Evolutionary conservation across 1,284 basidiomycete species (phyloP), one percentile per base, ranked within the genome.

Genomic region (Lignosus rhinocerotis): DNA sequence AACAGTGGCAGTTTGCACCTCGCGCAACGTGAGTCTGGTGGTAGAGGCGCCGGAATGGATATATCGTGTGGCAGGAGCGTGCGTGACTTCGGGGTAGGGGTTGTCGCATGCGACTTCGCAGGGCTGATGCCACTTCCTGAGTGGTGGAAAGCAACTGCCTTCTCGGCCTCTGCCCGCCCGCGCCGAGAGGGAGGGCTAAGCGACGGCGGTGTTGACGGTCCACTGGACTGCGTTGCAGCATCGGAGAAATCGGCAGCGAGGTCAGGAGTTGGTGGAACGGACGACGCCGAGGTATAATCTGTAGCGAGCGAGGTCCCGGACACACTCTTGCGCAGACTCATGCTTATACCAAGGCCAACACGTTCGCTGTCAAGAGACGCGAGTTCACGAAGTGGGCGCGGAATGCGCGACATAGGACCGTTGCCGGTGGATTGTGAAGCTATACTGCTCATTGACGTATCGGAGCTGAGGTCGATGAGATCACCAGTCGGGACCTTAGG

Each of bases 211-310:
- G 86, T 86, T 42, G 85, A 80, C 12, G 78, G 78, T 21, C 75
- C 74, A 10, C 83, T 86, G 3, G 84, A 85, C 51, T 80, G 77
- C 1, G 82, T 82, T 16, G 78, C 75, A 9, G 78, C 76, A 58
- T 87, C 86, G 16, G 84, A 88, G 55, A 76, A 73, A 66, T 89
- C 87, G 17, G 81, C 78, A n/a, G 80, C 75, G 21, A 89, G 74
- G 56, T 86, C 85, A 5, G 87, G 86, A 7, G 81, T 86, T 32
- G 76, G 77, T 17, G 80, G 80, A 7, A 73, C 67, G 51, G 73
- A 73, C 2, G 62, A 64, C 11, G 43, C 43, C 21, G 43, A 30
- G 12, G 66, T 69, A 52, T 70, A 69, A 17, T 66, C 66, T 9
- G 60, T 65, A 21, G 60, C 44, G 2, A 68, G 57, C 9, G 69